phyloP scores from a whole-genome alignment of 345 rosid genomes.

The Microthlaspi erraticum region DNA sequence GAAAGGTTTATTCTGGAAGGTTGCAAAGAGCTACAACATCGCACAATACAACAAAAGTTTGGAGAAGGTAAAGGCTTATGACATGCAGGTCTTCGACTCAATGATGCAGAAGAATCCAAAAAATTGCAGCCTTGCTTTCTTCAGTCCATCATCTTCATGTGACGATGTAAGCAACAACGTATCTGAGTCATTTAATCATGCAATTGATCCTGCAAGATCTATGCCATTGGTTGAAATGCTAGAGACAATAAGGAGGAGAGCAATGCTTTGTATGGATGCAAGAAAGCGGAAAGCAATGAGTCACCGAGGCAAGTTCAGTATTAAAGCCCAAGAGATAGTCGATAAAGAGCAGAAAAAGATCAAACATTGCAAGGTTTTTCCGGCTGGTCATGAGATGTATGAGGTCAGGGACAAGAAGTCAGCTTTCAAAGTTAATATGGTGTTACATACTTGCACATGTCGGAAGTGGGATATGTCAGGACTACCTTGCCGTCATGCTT shows the following conservation, averaged over 20 bases:
- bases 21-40: too few species aligned
- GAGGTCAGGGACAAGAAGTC: neutral
- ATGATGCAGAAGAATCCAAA: neutral
- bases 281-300: neutral
- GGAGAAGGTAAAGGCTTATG: too few species aligned
- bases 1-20: too few species aligned
- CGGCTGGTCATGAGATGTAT: neutral
- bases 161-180: constrained; percentile 19
- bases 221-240: neutral
- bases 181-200: neutral
- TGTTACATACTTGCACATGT: neutral
- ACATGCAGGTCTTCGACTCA: too few species aligned
- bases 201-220: neutral
- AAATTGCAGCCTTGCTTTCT: neutral
- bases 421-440: neutral
- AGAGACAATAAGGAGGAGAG: neutral
- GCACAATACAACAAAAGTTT: too few species aligned
- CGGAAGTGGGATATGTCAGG: neutral
- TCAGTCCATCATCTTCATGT: neutral
- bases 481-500: neutral
- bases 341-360: fast-evolving
- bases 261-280: neutral
- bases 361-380: too few species aligned
- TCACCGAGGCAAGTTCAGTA: neutral
- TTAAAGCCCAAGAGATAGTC: neutral